Conservation (phyloP, 176 grass and related monocot genomes). For the Thinopyrum elongatum region DNA sequence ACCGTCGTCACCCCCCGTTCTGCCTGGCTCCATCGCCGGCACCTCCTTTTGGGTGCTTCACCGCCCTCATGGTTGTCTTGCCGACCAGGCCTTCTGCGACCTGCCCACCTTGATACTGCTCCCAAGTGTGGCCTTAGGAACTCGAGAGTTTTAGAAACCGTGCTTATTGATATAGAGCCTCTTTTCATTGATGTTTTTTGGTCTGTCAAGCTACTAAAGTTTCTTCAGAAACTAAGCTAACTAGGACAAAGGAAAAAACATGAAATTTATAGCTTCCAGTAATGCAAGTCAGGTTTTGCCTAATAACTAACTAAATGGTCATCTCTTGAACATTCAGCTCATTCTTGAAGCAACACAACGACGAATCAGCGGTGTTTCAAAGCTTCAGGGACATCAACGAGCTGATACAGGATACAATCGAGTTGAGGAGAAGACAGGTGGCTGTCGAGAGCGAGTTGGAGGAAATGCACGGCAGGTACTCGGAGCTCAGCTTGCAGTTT, state of each 20-base stretch:
- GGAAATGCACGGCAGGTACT: conserved; percentile 91
- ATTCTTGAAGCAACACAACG: conserved; percentile 89
- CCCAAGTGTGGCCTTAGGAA: not conserved
- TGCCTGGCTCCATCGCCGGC: no score
- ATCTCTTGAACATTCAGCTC: conserved; percentile 46
- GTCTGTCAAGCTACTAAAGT: not conserved
- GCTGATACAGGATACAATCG: conserved; percentile 89
- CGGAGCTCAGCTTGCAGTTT: conserved; percentile 90
- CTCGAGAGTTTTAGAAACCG: not conserved
- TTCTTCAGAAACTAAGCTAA: not conserved
- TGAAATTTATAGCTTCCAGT: not conserved
- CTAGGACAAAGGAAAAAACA: not conserved
- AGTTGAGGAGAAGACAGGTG: conserved; percentile 69
- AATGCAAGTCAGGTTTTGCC: not conserved
- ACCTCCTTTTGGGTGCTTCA: no score
- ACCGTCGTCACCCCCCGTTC: no score
- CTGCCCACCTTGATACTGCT: not conserved
- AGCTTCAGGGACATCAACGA: conserved; percentile 99
- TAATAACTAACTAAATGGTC: not conserved
- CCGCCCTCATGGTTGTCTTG: no score
- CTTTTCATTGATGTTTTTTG: not conserved
- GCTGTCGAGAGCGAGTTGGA: conserved; percentile 66
- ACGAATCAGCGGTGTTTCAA: conserved; percentile 77
- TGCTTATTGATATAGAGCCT: not conserved
- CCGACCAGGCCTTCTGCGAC: no score